Evolutionary conservation across 1,139 yeast genomes (phyloP), one percentile per base, ranked within the genome.

Genomic region (Sporopachydermia cereana): DNA sequence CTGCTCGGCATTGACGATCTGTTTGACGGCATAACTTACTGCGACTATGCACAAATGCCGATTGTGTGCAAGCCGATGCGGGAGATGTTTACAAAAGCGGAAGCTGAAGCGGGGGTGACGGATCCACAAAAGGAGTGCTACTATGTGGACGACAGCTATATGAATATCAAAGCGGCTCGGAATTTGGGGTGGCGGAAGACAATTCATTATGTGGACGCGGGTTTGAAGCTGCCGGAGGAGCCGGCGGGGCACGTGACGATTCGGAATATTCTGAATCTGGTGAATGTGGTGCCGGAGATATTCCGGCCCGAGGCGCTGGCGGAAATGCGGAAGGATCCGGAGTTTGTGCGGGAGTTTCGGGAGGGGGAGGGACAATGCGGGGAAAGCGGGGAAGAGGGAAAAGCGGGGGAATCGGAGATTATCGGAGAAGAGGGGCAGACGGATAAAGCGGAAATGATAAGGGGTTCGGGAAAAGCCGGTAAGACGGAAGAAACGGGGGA

Each of bases 21-120:
- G 47, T 89, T 91, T 58, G 97, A 89, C 53, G 98, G 98, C 1
- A 72, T 91, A 54, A 86, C 96, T 0, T 91, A 68, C 63, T 91
- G 98, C 65, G 95, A 91, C 64, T 91, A 91, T 59, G 61, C 74
- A 5, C 61, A 68, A 51, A 63, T 64, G 21, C 88, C 89, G 3
- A 69, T 91, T 48, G 63, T 81, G 27, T 89, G 97, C 65, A 91
- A 91, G 65, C 98, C 98, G 16, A 84, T 84, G 78, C 66, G 69
- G 16, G 69, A 62, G 52, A 66, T 78, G 57, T 73, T 78, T 53
- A 69, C 69, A 31, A 68, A 63, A 47, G 85, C 86, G 18, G 69
- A 84, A 62, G 50, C 58, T 12, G 73, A 77, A 47, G 81, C 95
- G 34, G 83, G 84, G 24, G 70, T 78, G 24, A 48, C 56, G 2